Conservation (phyloP, 1,284 basidiomycete species). For the Cryptococcus sp. region DNA sequence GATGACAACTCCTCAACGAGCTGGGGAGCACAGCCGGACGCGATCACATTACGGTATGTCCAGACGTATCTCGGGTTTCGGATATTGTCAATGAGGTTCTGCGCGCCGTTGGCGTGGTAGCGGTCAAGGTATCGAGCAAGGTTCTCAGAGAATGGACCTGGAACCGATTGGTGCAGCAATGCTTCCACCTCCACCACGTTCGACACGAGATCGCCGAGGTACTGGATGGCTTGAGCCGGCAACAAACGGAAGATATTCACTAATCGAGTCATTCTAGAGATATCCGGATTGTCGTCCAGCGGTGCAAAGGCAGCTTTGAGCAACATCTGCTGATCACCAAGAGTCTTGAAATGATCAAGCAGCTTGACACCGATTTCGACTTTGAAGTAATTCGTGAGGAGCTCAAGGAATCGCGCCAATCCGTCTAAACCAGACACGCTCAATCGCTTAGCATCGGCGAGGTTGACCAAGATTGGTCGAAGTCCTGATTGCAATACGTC, state of each 20-base stretch:
- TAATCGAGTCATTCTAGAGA: conserved; percentile 88
- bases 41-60: conserved; percentile 77
- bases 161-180: conserved; percentile 82
- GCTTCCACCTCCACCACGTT: conserved; percentile 92
- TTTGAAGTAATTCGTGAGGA: conserved; percentile 99
- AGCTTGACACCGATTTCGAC: conserved; percentile 99
- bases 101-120: conserved; percentile 80
- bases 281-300: conserved; percentile 82
- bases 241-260: conserved; percentile 97
- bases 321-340: conserved; percentile 78
- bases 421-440: conserved; percentile 95
- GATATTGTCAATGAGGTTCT: conserved; percentile 80
- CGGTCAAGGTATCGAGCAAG: conserved; percentile 88
- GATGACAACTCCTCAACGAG: conserved; percentile 72
- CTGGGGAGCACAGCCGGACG: conserved; percentile 72
- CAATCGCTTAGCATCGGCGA: conserved; percentile 92
- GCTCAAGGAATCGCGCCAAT: conserved; percentile 88
- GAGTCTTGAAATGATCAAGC: conserved; percentile 89
- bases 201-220: conserved; percentile 82
- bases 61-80: conserved; percentile 72
- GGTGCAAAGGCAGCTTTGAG: conserved; percentile 74
- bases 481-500: conserved; percentile 93
- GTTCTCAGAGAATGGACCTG: conserved; percentile 92
- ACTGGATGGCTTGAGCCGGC: conserved; percentile 88
- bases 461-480: conserved; percentile 95